Base-by-base conservation (phyloP, 257 asterid genomes). In the Salvia rosmarinus region DNA sequence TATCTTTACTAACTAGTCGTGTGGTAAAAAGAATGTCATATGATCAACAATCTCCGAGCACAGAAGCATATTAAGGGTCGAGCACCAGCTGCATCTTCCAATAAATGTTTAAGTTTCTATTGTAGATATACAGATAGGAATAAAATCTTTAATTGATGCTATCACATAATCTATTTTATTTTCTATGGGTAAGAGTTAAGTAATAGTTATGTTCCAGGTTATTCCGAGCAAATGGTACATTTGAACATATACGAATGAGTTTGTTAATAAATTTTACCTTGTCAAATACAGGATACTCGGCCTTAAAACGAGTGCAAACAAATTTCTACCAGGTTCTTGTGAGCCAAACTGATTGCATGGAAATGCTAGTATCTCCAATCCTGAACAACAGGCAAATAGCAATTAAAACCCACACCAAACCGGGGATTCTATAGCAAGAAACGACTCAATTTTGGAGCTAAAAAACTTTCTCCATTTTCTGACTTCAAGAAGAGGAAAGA, bases 321-420 rank as follows among this genome's bases (percentile, higher is more conserved):
- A 87, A 88, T 34, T 89, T 80, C 59, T 82, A 67, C 98, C 96
- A 69, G 98, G 98, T 81, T 93, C 97, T 70, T 93, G 95, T 7
- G 94, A 86, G 14, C 89, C 92, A 77, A 93, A 93, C 81, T 93
- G 98, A 77, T 93, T 93, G 91, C 98, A 90, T 6, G 98, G 98
- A 71, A 93, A 93, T 63, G 98, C 98, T 44, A 90, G 83, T 65
- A 93, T 93, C 89, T 93, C 97, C 85, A 93, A 72, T 17, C 96
- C 98, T 90, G 77, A 59, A 17, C 9, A 7, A 60, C 6, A 44
- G 5, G 37, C 3, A 6, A 23, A 63, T 10, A 10, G 47, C 19
- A 43, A 37, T 68, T 11, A 35, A 60, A 8, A 35, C 34, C 30
- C 0, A 14, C 11, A 12, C 9, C 9, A 21, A 6, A 17, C 34